These are phyloP conservation scores for Brassica hybrid DNA, from an alignment of 441 rosid species.

Conservation along the genomic window DNA sequence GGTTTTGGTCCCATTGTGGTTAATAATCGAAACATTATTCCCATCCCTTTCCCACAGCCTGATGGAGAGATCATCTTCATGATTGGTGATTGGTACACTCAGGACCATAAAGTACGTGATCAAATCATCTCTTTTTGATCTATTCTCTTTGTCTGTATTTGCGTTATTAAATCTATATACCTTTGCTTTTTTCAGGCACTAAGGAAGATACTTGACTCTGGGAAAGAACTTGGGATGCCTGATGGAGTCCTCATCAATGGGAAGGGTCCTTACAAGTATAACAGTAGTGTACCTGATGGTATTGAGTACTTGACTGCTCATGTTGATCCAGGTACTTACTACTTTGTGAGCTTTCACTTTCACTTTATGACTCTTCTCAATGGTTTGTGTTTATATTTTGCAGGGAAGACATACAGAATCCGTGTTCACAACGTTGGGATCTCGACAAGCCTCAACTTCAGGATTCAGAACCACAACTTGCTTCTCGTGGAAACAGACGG, in stretches of 20 bases:
- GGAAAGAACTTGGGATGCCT: constrained; percentile 4
- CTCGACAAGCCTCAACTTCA: background rate
- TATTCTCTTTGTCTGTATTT: background rate
- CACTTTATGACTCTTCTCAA: background rate
- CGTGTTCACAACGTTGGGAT: constrained; percentile 5
- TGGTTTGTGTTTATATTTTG: background rate
- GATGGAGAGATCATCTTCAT: background rate
- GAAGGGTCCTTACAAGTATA: background rate
- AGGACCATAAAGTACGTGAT: background rate
- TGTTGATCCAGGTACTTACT: constrained; percentile 4
- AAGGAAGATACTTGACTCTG: background rate
- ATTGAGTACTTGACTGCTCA: background rate
- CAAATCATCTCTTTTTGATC: background rate
- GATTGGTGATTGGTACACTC: constrained; percentile 6
- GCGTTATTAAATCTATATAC: background rate
- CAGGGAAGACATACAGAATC: background rate
- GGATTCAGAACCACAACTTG: constrained; percentile 3
- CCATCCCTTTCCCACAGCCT: constrained; percentile 3
- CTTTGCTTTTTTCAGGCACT: background rate
- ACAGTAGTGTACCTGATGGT: background rate
- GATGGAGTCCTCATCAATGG: constrained; percentile 1
- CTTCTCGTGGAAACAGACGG: background rate
- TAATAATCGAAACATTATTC: background rate
- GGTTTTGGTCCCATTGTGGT: background rate
- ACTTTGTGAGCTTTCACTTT: too few relatives aligned